Base-by-base conservation (phyloP, 495 filamentous ascomycete species). In the Annulohypoxylon nitens region DNA sequence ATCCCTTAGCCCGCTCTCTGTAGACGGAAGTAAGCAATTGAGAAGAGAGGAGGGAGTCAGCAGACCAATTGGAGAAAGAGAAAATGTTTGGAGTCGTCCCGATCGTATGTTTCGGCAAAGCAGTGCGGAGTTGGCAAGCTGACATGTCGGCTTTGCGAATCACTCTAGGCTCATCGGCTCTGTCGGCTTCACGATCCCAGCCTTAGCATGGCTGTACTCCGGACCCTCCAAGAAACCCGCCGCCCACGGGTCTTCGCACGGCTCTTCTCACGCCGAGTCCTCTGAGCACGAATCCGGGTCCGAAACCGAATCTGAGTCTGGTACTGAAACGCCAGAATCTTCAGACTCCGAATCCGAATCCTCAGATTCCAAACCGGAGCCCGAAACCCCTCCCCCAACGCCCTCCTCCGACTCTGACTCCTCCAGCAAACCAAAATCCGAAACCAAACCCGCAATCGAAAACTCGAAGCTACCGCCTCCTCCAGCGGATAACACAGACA, bases 121-220 rank as follows among this genome's bases (percentile, higher is more conserved):
- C 18, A 6, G 2, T 26, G 20, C 25, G 8, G 23, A 6, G 1
- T 4, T 4, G n/a, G 8, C 5, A 51, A 8, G 65, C 69, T 65
- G 62, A 67, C 60, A 9, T 8, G 2, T 1, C 7, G 20, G 36
- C n/a, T 50, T 43, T 12, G 6, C 14, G 4, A 41, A 41, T 20
- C n/a, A 58, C 2, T 30, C 30, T 23, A 78, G 76, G 76, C 66
- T 78, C 66, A 51, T 75, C 23, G 51, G 66, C 45, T 67, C 74
- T 47, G 60, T 69, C 41, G 69, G 10, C 63, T 0, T 77, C 59
- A 78, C 76, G 25, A 55, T 66, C 2, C n/a, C 58, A 2, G 75
- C 33, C 43, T 1, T 69, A 45, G 57, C 63, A 8, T 75, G 54
- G 70, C 61, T 78, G 0, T 1, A 68, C 9, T 58, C 34, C 3